Evolutionary conservation across 176 grass and related monocot genomes (phyloP).

Genomic region (Tillandsia fasciculata): DNA sequence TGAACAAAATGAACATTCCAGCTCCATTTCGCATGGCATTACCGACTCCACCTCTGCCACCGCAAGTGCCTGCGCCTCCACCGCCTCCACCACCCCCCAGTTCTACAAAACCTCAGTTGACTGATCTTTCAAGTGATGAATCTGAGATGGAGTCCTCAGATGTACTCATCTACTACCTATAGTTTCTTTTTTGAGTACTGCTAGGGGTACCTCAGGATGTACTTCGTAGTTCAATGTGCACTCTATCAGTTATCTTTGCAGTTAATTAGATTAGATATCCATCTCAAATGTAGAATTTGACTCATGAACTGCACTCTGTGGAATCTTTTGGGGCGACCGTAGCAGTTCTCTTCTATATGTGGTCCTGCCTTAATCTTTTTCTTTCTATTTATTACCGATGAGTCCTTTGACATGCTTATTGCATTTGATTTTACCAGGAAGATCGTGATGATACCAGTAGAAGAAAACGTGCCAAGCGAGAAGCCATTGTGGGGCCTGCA

Average conservation of each 20-base stretch:
- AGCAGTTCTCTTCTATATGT: too few species aligned
- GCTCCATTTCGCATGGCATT: conserved; percentile 96
- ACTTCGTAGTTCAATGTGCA: too few species aligned
- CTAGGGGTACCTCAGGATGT: too few species aligned
- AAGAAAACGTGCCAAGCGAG: conserved; percentile 47
- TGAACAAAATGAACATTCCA: conserved; percentile 98
- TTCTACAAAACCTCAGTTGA: conserved; percentile 21
- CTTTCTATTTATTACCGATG: not conserved
- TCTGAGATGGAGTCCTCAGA: conserved; percentile 98
- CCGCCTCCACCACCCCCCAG: conserved; percentile 34
- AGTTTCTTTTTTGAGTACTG: not conserved
- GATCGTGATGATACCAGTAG: conserved; percentile 23
- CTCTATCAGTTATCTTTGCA: too few species aligned
- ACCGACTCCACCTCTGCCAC: conserved; percentile 73
- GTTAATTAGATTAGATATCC: too few species aligned
- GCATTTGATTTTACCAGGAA: conserved; percentile 27
- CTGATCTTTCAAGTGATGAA: conserved; percentile 78
- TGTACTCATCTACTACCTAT: conserved; percentile 29
- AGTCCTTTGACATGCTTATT: not conserved
- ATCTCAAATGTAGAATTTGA: too few species aligned
- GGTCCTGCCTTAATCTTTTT: not conserved
- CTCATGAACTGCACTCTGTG: too few species aligned
- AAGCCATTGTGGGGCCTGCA: conserved; percentile 78
- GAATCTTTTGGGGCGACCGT: too few species aligned
- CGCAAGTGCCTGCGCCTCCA: conserved; percentile 39